Percentiles rank a stretch among this genome's conserved stretches.
phyloP scores from a whole-genome alignment of 1,139 yeast genomes.

The Blastobotrys raffinosifermentans region DNA sequence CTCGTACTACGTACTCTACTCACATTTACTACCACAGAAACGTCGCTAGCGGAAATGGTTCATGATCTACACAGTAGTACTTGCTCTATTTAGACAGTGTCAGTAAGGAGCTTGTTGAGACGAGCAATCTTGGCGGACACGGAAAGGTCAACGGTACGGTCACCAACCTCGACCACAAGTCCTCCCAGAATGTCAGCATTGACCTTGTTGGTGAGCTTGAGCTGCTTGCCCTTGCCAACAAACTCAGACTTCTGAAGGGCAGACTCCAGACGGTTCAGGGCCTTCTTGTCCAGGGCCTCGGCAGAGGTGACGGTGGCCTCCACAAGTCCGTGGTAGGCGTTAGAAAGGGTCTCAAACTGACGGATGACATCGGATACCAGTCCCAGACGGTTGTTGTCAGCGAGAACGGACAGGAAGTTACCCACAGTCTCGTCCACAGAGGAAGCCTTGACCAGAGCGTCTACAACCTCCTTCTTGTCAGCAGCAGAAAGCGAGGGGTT shows the following conservation, averaged over 20 bases:
- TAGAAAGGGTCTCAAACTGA: conserved; percentile 73
- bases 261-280: conserved; percentile 70
- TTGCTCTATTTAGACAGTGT: conserved; percentile 80
- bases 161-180: conserved; percentile 91
- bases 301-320: conserved; percentile 94
- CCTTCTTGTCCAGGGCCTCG: conserved; percentile 72
- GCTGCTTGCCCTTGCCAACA: conserved; percentile 81
- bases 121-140: conserved; percentile 77
- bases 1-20: too few relatives aligned
- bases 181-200: conserved; percentile 95
- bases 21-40: too few relatives aligned
- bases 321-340: conserved; percentile 86
- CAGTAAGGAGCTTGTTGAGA: conserved; percentile 83
- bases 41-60: too few relatives aligned
- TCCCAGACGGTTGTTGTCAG: conserved; percentile 90
- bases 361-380: conserved; percentile 59
- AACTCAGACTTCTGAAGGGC: conserved; percentile 72
- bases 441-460: conserved; percentile 49
- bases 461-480: conserved; percentile 70
- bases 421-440: conserved; percentile 65
- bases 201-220: conserved; percentile 75
- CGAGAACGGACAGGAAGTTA: conserved; percentile 78
- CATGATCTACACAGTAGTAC: too few relatives aligned
- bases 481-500: conserved; percentile 80
- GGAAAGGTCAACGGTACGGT: conserved; percentile 92